phyloP scores from a whole-genome alignment of 139 green algal species.

The Yamagishiella unicocca region DNA sequence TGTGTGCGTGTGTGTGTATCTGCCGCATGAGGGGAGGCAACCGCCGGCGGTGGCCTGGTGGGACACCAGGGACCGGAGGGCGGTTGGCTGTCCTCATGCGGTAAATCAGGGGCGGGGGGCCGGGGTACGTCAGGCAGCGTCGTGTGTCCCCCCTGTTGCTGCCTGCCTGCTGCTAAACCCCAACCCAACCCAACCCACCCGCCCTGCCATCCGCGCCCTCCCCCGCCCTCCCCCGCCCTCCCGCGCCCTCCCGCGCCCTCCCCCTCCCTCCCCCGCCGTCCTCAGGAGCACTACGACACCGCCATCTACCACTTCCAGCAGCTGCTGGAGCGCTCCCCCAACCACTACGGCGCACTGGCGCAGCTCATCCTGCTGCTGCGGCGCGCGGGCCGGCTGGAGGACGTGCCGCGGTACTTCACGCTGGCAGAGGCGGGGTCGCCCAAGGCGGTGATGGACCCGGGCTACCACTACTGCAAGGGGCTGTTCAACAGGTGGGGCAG shows the following conservation, averaged over 20 bases:
- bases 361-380: conserved; percentile 75
- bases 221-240: neutral
- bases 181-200: too few species aligned
- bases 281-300: conserved; percentile 79
- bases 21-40: too few species aligned
- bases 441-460: conserved; percentile 65
- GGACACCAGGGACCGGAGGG: too few species aligned
- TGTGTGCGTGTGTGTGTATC: neutral
- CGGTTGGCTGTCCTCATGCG: too few species aligned
- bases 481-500: conserved; percentile 51
- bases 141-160: too few species aligned
- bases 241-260: neutral
- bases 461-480: conserved; percentile 78
- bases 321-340: conserved; percentile 77
- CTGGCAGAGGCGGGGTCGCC: conserved; percentile 52
- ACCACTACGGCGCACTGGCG: conserved; percentile 76
- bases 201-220: too few species aligned
- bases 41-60: too few species aligned
- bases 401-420: conserved; percentile 60
- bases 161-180: too few species aligned
- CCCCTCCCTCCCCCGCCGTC: neutral
- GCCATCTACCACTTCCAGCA: conserved; percentile 86
- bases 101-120: too few species aligned
- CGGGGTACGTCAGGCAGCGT: too few species aligned
- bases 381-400: conserved; percentile 64